Evolutionary conservation across 345 rosid species (phyloP).

Genomic region (Moricandia arvensis): DNA sequence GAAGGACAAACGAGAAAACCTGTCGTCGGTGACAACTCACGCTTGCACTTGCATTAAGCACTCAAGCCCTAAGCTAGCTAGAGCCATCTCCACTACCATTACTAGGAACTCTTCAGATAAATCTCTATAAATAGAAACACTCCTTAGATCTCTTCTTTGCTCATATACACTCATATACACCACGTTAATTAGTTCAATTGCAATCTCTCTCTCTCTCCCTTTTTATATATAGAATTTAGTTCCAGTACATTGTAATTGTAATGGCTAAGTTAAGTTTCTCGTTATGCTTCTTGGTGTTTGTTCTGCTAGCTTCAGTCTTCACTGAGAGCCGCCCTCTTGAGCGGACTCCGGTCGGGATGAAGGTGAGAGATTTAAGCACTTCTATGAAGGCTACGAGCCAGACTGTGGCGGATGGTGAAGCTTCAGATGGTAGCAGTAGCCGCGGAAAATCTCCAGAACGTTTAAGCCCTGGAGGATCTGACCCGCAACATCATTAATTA

Average conservation of each 20-base stretch:
- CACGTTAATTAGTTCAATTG: conserved; percentile 12
- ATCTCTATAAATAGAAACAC: conserved; percentile 35
- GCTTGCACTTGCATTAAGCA: conserved; percentile 33
- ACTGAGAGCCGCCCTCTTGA: conserved; percentile 32
- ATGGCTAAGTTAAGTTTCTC: conserved; percentile 32
- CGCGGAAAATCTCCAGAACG: conserved; percentile 31
- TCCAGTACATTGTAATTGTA: not conserved
- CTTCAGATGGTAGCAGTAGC: not conserved
- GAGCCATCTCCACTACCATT: conserved; percentile 19
- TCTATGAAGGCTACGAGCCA: conserved; percentile 18
- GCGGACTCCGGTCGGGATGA: conserved; percentile 2
- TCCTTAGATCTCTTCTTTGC: conserved; percentile 32
- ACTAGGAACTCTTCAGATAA: conserved; percentile 20
- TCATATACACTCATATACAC: conserved; percentile 20
- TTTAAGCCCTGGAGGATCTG: conserved; percentile 51
- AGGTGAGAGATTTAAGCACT: conserved; percentile 26
- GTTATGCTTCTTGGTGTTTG: conserved; percentile 28
- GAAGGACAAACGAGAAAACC: conserved; percentile 1
- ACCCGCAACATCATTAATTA: conserved; percentile 46
- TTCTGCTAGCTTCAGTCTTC: conserved; percentile 22
- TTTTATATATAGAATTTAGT: not conserved
- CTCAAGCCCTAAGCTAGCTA: conserved; percentile 25
- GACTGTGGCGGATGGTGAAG: conserved; percentile 11
- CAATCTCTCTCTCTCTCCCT: conserved; percentile 8
- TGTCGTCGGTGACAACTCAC: conserved; percentile 35